These are phyloP conservation scores for Pseudocercospora vitis DNA, from an alignment of 2,329 filamentous ascomycete genomes.

Conservation along the genomic window DNA sequence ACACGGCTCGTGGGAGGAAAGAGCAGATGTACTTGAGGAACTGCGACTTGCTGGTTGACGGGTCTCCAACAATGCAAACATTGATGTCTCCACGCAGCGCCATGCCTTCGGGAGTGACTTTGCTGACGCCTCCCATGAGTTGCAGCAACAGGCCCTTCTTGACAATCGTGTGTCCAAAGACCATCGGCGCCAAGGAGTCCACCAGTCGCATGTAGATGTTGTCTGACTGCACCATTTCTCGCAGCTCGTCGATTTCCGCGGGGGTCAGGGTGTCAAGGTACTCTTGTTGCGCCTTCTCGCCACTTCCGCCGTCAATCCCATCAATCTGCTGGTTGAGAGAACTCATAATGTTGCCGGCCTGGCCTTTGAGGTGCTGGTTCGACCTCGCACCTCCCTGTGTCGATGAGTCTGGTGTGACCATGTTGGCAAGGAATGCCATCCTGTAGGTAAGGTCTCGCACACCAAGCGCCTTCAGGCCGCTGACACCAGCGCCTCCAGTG, in stretches of 20 bases:
- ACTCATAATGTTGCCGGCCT: conserved; percentile 80
- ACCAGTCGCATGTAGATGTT: conserved; percentile 93
- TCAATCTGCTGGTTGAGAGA: conserved; percentile 73
- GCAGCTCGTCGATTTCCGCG: conserved; percentile 86
- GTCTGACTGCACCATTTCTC: conserved; percentile 89
- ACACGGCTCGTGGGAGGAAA: conserved; percentile 93
- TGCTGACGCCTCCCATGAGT: conserved; percentile 92
- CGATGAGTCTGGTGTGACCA: conserved; percentile 86
- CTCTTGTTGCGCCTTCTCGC: conserved; percentile 84
- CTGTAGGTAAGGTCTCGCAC: conserved; percentile 94
- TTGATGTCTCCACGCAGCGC: conserved; percentile 95
- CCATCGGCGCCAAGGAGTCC: conserved; percentile 91
- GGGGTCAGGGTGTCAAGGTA: conserved; percentile 82
- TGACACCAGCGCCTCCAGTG: conserved; percentile 79
- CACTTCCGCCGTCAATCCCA: conserved; percentile 66
- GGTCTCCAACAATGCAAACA: conserved; percentile 96
- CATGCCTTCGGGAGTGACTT: conserved; percentile 91
- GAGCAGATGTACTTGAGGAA: conserved; percentile 98
- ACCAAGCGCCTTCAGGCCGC: conserved; percentile 86
- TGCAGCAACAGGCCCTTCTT: conserved; percentile 96
- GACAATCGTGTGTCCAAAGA: conserved; percentile 95
- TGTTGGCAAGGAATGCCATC: conserved; percentile 93
- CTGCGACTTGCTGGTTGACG: conserved; percentile 94
- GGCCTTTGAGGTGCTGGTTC: conserved; percentile 66
- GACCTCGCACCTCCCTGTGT: conserved; percentile 67